phyloP scores from a whole-genome alignment of 2,329 filamentous ascomycete genomes.

The Aquanectria penicillioides region DNA sequence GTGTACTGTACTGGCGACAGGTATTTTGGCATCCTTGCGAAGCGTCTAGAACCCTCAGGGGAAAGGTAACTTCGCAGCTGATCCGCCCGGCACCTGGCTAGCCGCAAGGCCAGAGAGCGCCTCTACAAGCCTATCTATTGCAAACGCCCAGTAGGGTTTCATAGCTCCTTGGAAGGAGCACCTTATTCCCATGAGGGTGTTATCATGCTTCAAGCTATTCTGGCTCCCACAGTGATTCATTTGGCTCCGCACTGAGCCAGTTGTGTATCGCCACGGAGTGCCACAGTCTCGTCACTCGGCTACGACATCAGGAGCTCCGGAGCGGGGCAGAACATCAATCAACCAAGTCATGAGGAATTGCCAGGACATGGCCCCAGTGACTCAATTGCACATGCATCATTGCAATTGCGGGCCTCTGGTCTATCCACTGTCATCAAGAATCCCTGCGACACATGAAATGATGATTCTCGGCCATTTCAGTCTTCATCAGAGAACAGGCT shows the following conservation, averaged over 20 bases:
- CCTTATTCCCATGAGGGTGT: too few relatives aligned
- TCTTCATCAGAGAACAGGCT: too few relatives aligned
- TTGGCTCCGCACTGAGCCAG: not conserved
- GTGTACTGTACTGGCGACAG: not conserved
- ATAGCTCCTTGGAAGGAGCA: too few relatives aligned
- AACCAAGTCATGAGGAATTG: not conserved
- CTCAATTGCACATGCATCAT: not conserved
- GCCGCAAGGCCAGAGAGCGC: too few relatives aligned
- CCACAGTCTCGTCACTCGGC: conserved; percentile 23
- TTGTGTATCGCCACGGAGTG: conserved; percentile 20
- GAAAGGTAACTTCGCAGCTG: too few relatives aligned
- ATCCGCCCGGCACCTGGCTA: too few relatives aligned
- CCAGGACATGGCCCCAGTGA: not conserved
- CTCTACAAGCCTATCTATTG: too few relatives aligned
- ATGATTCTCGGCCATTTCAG: conserved; percentile 4
- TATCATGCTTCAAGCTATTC: too few relatives aligned
- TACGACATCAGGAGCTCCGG: conserved; percentile 6
- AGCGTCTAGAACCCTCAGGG: conserved; percentile 31
- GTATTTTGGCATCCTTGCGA: conserved; percentile 18
- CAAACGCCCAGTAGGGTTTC: too few relatives aligned
- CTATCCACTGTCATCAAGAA: not conserved
- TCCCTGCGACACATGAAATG: conserved; percentile 13
- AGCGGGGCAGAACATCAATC: not conserved
- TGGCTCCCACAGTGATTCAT: not conserved
- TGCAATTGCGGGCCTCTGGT: not conserved